These are phyloP conservation scores for Gaeumannomyces tritici DNA, from an alignment of 2,329 filamentous ascomycete genomes.

Conservation along the genomic window DNA sequence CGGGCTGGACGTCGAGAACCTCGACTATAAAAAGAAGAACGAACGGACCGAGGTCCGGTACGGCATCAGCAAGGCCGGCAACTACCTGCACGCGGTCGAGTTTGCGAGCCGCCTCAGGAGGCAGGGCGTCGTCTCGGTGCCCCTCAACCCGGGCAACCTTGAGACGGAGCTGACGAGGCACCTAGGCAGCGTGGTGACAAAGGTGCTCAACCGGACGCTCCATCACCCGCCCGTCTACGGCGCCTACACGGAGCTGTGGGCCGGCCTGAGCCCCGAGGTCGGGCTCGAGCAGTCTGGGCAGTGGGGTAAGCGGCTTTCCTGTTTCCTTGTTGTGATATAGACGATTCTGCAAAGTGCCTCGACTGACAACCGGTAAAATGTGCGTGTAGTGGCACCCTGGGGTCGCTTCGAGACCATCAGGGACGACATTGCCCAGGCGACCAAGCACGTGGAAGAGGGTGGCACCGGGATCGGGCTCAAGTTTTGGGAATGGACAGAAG, in stretches of 20 bases:
- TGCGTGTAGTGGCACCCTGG: constrained; percentile 23
- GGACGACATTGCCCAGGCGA: constrained; percentile 16
- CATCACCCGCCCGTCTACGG: constrained; percentile 15
- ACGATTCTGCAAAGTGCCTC: not conserved
- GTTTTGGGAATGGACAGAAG: constrained; percentile 32
- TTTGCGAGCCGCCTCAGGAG: constrained; percentile 12
- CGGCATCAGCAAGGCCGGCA: constrained; percentile 15
- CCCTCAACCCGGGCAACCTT: constrained; percentile 18
- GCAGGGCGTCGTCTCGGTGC: constrained; percentile 15
- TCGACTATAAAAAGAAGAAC: constrained; percentile 4
- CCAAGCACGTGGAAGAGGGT: constrained; percentile 23
- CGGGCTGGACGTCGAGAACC: constrained; percentile 11
- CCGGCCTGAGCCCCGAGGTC: constrained; percentile 26
- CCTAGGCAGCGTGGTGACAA: constrained; percentile 4
- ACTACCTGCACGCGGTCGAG: constrained; percentile 13
- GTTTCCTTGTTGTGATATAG: too few species aligned
- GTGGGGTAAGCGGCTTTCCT: constrained; percentile 10
- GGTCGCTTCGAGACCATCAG: constrained; percentile 24
- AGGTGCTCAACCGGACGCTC: constrained; percentile 13
- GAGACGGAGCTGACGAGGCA: constrained; percentile 14
- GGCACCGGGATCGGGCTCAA: constrained; percentile 24
- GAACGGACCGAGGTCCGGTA: constrained; percentile 9
- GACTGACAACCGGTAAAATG: not conserved
- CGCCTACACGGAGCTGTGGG: constrained; percentile 29
- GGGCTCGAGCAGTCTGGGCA: constrained; percentile 15